These are phyloP conservation scores for Staphylotrichum tortipilum DNA, from an alignment of 495 filamentous ascomycete species.

Conservation along the genomic window DNA sequence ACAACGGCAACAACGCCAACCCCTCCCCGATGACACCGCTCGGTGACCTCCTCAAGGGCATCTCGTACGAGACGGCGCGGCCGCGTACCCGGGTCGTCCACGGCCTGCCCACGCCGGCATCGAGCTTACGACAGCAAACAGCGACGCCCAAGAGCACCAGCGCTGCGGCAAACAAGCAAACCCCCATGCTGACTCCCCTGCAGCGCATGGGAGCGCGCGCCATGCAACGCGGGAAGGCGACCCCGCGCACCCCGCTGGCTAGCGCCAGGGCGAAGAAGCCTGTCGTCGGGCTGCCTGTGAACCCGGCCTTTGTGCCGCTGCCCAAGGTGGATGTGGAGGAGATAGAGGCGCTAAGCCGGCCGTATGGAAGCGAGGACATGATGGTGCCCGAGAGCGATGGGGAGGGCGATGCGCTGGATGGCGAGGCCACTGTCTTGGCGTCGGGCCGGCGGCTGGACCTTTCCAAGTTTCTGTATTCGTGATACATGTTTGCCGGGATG, in stretches of 20 bases:
- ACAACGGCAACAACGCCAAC: neutral
- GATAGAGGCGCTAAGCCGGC: slow-evolving; percentile 28
- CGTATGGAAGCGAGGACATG: slow-evolving; percentile 66
- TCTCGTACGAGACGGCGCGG: slow-evolving; percentile 18
- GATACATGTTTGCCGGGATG: neutral
- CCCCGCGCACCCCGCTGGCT: slow-evolving; percentile 6
- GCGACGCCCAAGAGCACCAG: slow-evolving; percentile 20
- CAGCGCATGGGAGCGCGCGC: slow-evolving; percentile 40
- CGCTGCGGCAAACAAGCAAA: slow-evolving; percentile 14
- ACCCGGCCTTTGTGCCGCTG: slow-evolving; percentile 35
- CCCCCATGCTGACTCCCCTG: slow-evolving; percentile 33
- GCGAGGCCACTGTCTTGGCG: neutral
- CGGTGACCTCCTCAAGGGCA: slow-evolving; percentile 9
- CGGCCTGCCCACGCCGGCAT: slow-evolving; percentile 26
- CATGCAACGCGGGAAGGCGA: slow-evolving; percentile 23
- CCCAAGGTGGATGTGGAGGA: slow-evolving; percentile 34
- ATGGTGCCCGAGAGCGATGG: slow-evolving; percentile 64
- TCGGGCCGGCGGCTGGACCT: slow-evolving; percentile 37
- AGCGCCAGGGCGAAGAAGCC: slow-evolving; percentile 14
- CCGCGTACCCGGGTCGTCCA: slow-evolving; percentile 17
- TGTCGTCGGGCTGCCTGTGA: slow-evolving; percentile 24
- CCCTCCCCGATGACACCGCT: slow-evolving; percentile 11
- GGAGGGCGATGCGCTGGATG: slow-evolving; percentile 42
- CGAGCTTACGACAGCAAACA: slow-evolving; percentile 22
- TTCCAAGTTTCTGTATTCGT: slow-evolving; percentile 47